Evolutionary conservation across 192 early-diverging fungal genomes (phyloP).

Genomic region (Phlyctochytrium planicorne): DNA sequence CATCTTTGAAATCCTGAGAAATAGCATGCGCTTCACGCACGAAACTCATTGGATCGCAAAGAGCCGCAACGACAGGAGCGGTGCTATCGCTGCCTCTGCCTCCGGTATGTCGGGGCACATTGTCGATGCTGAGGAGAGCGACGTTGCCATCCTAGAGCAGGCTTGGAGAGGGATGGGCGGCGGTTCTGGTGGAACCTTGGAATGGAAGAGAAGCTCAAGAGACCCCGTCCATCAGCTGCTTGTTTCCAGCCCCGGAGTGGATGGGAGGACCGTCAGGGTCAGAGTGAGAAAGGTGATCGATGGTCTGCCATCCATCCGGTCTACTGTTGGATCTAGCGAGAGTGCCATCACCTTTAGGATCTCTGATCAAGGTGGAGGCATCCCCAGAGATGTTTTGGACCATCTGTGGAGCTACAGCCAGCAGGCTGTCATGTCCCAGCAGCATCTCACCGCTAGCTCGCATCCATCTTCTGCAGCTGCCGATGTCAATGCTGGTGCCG

Average conservation of each 20-base stretch:
- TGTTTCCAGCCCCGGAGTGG: no score
- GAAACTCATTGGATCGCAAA: conserved; percentile 31
- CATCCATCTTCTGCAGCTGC: no score
- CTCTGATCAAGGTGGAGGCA: conserved; percentile 92
- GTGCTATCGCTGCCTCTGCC: background rate
- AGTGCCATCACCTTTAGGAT: conserved; percentile 85
- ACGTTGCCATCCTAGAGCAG: conserved; percentile 4
- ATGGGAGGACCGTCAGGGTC: no score
- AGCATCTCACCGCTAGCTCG: background rate
- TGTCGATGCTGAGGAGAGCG: background rate
- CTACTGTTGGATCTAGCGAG: conserved; percentile 77
- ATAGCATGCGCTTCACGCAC: conserved; percentile 77
- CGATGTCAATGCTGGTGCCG: background rate
- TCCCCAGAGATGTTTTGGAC: conserved; percentile 57
- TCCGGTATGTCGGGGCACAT: no score
- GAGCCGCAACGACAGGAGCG: background rate
- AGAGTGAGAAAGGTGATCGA: no score
- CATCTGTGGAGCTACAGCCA: conserved; percentile 84
- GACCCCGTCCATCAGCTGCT: no score
- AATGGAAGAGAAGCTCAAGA: no score
- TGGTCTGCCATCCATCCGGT: conserved; percentile 81
- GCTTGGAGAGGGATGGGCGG: no score
- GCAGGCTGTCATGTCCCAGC: conserved; percentile 37
- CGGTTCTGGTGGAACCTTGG: no score
- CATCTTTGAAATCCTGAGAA: conserved; percentile 86